Evolutionary conservation across 2,329 filamentous ascomycete species (phyloP), one percentile per base, ranked within the genome.

Genomic region (Ambrosiella cleistominuta): DNA sequence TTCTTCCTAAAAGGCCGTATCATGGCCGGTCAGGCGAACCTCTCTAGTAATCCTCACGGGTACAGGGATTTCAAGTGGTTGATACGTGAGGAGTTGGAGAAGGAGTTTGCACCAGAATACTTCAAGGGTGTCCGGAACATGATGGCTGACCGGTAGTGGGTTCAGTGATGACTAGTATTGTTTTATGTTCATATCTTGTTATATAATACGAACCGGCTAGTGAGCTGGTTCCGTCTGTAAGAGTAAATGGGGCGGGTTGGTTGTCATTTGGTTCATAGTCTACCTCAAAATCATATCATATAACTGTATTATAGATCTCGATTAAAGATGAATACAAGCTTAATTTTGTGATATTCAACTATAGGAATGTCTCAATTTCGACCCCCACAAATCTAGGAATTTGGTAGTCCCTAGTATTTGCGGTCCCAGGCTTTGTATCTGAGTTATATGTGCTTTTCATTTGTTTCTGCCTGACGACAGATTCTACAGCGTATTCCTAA

Each of bases 1-100:
- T 98, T 98, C 71, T 96, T 95, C 77, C 81, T 97, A 75, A 97
- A 97, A 76, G 87, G 82, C 55, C 81, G 93, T 62, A 97, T 98
- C 69, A 88, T 97, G 86, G 88, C 90, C 39, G 93, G 93, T n/a
- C 93, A 97, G 72, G 88, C 85, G 37, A 80, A 95, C 69, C 70
- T 97, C 56, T 74, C 75, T 62, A 75, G 74, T 60, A 95, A 93
- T 71, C 73, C 74, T 61, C 77, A 86, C 59, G 86, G 84, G 5
- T 75, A 93, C 57, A 75, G 77, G 57, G 88, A 96, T 68, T 98
- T 93, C 74, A 82, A 86, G 72, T 98, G 93, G 93, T 71, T 97
- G 66, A 85, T 87, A 27, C 90, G 85, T 70, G 88, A 95, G 62
- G 93, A 98, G 77, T 77, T 97, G 58, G 69, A 83, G 69, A 73